A percentile compares a stretch with the other conserved stretches of the same genome.
Conservation (phyloP, 2,329 filamentous ascomycete genomes). For the Akanthomyces dipterigenus region DNA sequence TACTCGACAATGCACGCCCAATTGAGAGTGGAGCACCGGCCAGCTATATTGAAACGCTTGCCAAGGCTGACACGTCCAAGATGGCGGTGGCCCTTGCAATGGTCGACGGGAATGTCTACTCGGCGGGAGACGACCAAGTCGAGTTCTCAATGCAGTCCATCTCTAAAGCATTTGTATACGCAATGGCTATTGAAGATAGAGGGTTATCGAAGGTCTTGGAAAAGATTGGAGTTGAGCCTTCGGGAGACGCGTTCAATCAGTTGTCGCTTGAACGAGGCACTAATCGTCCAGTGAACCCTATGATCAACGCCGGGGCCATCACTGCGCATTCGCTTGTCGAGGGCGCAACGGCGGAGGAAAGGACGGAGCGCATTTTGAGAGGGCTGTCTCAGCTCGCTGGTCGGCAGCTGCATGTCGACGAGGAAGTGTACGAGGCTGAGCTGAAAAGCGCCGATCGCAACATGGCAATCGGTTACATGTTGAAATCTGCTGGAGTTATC, state of each 20-base stretch:
- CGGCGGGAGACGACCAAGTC: conserved; percentile 29
- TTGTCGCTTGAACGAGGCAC: conserved; percentile 24
- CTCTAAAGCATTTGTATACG: conserved; percentile 34
- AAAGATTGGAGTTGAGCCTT: conserved; percentile 35
- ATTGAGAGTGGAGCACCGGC: conserved; percentile 26
- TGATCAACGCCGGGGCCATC: conserved; percentile 31
- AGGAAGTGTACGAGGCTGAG: conserved; percentile 33
- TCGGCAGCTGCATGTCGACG: conserved; percentile 28
- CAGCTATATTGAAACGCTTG: conserved; percentile 31
- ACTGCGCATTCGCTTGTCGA: conserved; percentile 27
- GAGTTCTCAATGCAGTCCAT: conserved; percentile 37
- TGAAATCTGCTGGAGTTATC: conserved; percentile 33
- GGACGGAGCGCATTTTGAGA: conserved; percentile 29
- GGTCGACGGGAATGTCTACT: conserved; percentile 34
- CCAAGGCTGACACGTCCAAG: conserved; percentile 31
- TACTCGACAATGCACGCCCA: conserved; percentile 25
- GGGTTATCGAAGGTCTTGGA: conserved; percentile 28
- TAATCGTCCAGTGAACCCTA: conserved; percentile 29
- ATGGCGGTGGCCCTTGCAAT: conserved; percentile 32
- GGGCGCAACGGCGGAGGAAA: conserved; percentile 26
- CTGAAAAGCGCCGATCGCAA: conserved; percentile 27
- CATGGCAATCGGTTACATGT: conserved; percentile 33
- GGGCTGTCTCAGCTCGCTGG: conserved; percentile 29
- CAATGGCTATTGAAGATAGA: conserved; percentile 31
- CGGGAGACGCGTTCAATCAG: conserved; percentile 31